These are phyloP conservation scores for Trebouxia sp. DNA, from an alignment of 139 green algal species.

Conservation along the genomic window DNA sequence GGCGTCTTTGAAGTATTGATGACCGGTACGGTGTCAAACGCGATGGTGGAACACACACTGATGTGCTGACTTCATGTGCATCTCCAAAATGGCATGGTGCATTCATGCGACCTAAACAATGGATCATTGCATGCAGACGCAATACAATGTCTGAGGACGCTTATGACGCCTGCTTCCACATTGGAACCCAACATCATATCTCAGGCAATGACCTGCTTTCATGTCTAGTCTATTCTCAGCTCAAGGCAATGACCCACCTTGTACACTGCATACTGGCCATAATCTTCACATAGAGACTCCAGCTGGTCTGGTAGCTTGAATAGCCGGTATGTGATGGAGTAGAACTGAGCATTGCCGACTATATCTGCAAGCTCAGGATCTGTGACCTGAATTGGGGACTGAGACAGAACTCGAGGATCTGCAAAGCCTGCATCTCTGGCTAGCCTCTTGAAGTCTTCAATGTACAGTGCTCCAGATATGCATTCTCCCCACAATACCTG, in stretches of 20 bases:
- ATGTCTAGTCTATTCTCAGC: no score
- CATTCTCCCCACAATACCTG: slow-evolving; percentile 91
- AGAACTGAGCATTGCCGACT: slow-evolving; percentile 88
- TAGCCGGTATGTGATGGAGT: slow-evolving; percentile 91
- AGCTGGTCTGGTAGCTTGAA: slow-evolving; percentile 93
- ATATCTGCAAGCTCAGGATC: slow-evolving; percentile 75
- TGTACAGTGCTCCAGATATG: slow-evolving; percentile 91
- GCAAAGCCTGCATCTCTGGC: slow-evolving; percentile 78
- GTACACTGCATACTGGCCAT: slow-evolving; percentile 75
- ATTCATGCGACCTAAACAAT: no score
- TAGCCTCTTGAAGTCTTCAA: slow-evolving; percentile 89
- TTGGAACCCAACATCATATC: no score
- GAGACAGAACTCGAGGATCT: slow-evolving; percentile 76
- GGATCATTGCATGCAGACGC: no score
- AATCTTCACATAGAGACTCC: slow-evolving; percentile 89
- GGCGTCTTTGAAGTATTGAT: no score
- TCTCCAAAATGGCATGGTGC: no score
- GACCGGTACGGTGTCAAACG: no score
- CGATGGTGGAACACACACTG: no score
- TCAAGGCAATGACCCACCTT: slow-evolving; percentile 39
- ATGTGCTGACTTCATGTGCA: no score
- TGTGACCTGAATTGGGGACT: slow-evolving; percentile 65
- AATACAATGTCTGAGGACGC: not conserved
- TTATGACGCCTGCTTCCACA: not conserved
- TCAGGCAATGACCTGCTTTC: no score